Evolutionary conservation across 1,139 yeast species (phyloP), one percentile per base, ranked within the genome.

Genomic region (Wickerhamomyces sp.): DNA sequence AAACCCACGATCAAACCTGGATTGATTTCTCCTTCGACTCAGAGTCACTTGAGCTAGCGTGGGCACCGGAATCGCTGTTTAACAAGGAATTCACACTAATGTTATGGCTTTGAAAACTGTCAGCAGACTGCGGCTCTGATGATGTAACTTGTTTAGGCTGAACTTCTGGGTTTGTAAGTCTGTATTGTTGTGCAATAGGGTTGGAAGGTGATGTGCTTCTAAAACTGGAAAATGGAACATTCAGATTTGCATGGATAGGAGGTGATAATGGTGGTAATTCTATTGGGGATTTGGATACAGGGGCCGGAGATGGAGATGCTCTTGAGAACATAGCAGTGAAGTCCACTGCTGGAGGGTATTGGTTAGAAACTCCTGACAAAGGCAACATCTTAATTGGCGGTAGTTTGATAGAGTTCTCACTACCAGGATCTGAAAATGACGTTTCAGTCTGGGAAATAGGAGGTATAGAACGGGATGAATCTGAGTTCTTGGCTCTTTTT

Each of bases 331-430:
- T 44, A 2, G 54, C 39, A 2, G 57, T 54, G 39, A 54, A 53
- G 34, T 53, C 58, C 17, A 53, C 49, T 4, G 58, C 58, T 12
- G 55, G 50, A 15, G 51, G 47, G 14, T 42, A 39, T 6, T 26
- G 17, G 10, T 17, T 24, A 13, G 26, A 13, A 16, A 31, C 15
- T 21, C 33, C 31, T 13, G 41, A 39, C 3, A 43, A 22, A 10
- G 51, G 52, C 4, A 49, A 41, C 44, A 37, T 42, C 21, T 49
- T 37, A 4, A 49, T 46, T 12, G 53, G 54, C 4, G 53, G 55
- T 5, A 51, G 40, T 20, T 39, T 34, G 15, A 46, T 42, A 21
- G 30, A n/a, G n/a, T n/a, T n/a, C n/a, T n/a, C n/a, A 8, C 25
- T 7, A 15, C 23, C 25, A 5, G 14, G 23, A 4, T 17, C 19